A percentile compares a stretch with the other conserved stretches of the same genome.
phyloP scores from a whole-genome alignment of 1,139 yeast species.

The Blastobotrys petasosporus region DNA sequence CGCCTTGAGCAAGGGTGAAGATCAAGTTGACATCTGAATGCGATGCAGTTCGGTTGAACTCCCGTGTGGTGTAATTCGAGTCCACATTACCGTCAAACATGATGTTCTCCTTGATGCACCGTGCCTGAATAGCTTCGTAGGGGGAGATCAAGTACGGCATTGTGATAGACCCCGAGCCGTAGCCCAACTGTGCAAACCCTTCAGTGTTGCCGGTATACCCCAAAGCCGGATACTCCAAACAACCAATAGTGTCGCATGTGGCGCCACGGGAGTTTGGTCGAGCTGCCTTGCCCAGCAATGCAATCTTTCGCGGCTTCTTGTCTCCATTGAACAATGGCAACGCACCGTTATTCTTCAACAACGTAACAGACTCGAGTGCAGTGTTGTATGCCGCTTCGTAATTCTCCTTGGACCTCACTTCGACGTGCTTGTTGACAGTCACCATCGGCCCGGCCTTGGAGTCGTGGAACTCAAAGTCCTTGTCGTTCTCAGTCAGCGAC shows the following conservation, averaged over 20 bases:
- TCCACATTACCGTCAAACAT: constrained; percentile 17
- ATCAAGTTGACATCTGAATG: constrained; percentile 52
- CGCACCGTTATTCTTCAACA: constrained; percentile 48
- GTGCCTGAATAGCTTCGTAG: constrained; percentile 29
- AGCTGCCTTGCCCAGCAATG: constrained; percentile 9
- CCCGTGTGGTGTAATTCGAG: background rate
- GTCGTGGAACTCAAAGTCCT: constrained; percentile 45
- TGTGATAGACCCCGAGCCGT: constrained; percentile 48
- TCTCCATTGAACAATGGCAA: constrained; percentile 42
- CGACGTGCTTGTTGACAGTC: constrained; percentile 51
- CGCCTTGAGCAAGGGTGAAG: constrained; percentile 43
- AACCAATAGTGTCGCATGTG: background rate
- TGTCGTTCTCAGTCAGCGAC: constrained; percentile 54
- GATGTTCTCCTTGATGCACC: constrained; percentile 19
- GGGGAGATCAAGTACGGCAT: constrained; percentile 52
- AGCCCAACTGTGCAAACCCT: constrained; percentile 32
- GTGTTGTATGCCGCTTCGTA: constrained; percentile 47
- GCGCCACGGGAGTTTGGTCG: constrained; percentile 5
- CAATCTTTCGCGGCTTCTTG: constrained; percentile 1
- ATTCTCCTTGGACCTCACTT: constrained; percentile 46
- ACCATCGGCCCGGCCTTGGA: constrained; percentile 48
- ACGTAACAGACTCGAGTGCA: constrained; percentile 52
- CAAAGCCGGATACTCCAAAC: background rate
- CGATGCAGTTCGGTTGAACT: constrained; percentile 37
- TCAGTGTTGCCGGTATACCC: constrained; percentile 11